Evolutionary conservation across 2,329 filamentous ascomycete species (phyloP).

Genomic region (Didymella sp.): DNA sequence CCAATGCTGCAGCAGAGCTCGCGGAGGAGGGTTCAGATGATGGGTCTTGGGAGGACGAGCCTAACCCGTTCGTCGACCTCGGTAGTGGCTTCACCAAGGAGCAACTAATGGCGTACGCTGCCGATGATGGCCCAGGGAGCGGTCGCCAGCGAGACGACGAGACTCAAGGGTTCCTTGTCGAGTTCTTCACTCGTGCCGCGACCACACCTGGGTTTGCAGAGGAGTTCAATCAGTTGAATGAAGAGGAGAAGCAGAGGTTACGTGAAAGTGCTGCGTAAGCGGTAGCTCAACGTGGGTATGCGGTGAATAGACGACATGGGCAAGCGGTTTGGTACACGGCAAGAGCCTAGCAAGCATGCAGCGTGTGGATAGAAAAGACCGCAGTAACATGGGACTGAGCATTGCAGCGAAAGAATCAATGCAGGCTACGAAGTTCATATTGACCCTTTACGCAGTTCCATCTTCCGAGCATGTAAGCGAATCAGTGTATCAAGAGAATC

Average conservation of each 20-base stretch:
- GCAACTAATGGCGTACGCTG: constrained; percentile 81
- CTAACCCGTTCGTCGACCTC: constrained; percentile 75
- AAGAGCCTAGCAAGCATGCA: not conserved
- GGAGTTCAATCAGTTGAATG: constrained; percentile 61
- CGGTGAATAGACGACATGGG: not conserved
- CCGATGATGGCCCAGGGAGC: constrained; percentile 55
- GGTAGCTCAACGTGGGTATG: not conserved
- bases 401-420: constrained; percentile 2
- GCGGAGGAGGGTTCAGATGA: constrained; percentile 72
- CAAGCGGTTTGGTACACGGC: not conserved
- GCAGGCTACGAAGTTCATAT: constrained; percentile 6
- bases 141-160: constrained; percentile 82
- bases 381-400: not conserved
- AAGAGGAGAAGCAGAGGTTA: constrained; percentile 62
- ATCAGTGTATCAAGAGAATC: no score
- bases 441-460: not conserved
- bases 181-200: constrained; percentile 74
- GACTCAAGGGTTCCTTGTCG: constrained; percentile 81
- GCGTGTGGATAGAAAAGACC: constrained; percentile 4
- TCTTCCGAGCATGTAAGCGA: not conserved
- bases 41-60: constrained; percentile 81
- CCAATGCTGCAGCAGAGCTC: constrained; percentile 65
- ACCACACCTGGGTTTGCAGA: constrained; percentile 62
- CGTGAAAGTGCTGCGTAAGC: constrained; percentile 42
- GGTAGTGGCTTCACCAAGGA: constrained; percentile 59